Conservation (phyloP, 2,329 filamentous ascomycete genomes). For the Monosporascus ibericus region DNA sequence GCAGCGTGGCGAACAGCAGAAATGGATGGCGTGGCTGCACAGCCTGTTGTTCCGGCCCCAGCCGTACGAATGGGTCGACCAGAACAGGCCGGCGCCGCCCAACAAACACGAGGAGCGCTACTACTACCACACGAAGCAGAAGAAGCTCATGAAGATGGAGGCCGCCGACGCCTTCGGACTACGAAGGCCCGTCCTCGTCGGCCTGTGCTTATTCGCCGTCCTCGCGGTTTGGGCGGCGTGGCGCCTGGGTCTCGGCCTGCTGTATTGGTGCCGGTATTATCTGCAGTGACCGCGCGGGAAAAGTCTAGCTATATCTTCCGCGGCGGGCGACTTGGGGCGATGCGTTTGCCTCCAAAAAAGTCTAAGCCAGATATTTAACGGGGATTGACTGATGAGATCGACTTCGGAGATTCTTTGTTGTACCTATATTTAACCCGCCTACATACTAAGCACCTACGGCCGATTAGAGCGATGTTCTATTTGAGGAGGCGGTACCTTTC, state of each 20-base stretch:
- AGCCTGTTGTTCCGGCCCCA: constrained; percentile 33
- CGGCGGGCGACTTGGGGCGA: too few relatives aligned
- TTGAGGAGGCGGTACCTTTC: too few relatives aligned
- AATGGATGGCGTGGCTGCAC: constrained; percentile 36
- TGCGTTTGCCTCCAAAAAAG: too few relatives aligned
- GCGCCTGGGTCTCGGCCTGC: constrained; percentile 6
- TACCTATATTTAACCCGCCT: too few relatives aligned
- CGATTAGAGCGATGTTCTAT: too few relatives aligned
- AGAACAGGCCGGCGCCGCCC: constrained; percentile 6
- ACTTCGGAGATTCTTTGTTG: too few relatives aligned
- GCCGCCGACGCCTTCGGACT: constrained; percentile 58
- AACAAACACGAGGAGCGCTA: constrained; percentile 24
- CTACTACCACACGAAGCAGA: constrained; percentile 51
- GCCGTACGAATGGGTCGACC: constrained; percentile 29
- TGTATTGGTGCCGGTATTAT: too few relatives aligned
- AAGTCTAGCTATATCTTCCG: too few relatives aligned
- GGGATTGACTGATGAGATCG: too few relatives aligned
- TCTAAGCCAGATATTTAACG: too few relatives aligned
- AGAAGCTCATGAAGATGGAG: constrained; percentile 56
- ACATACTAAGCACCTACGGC: too few relatives aligned
- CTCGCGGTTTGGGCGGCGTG: constrained; percentile 23
- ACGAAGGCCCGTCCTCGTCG: constrained; percentile 46
- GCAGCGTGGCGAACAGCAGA: constrained; percentile 11
- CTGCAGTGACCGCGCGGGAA: too few relatives aligned
- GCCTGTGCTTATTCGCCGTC: constrained; percentile 34